These are phyloP conservation scores for Geopyxis carbonaria DNA, from an alignment of 495 filamentous ascomycete genomes.

Conservation along the genomic window DNA sequence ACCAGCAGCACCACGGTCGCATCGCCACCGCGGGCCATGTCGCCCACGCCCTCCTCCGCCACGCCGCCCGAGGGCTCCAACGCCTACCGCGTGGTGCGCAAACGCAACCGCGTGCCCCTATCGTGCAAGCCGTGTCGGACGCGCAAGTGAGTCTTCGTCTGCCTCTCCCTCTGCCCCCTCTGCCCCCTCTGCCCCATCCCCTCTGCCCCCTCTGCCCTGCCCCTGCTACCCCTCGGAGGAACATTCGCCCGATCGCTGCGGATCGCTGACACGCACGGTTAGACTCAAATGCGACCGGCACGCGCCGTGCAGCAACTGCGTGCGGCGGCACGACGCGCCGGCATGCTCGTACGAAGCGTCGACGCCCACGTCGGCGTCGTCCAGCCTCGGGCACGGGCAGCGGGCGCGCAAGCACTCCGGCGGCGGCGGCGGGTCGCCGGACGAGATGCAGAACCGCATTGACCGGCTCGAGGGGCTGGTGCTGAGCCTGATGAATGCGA, in stretches of 20 bases:
- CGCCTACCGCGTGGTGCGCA: slow-evolving; percentile 66
- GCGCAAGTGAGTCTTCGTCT: slow-evolving; percentile 57
- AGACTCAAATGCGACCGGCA: slow-evolving; percentile 88
- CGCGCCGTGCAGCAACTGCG: slow-evolving; percentile 88
- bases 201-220: too few species aligned
- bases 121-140: slow-evolving; percentile 88
- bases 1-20: background rate
- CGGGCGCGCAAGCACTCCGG: slow-evolving; percentile 59
- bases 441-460: slow-evolving; percentile 99
- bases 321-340: slow-evolving; percentile 65
- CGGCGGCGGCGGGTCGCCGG: slow-evolving; percentile 47
- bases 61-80: slow-evolving; percentile 24
- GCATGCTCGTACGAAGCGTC: slow-evolving; percentile 84
- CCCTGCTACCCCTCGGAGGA: background rate
- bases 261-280: slow-evolving; percentile 14
- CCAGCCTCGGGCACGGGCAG: slow-evolving; percentile 26
- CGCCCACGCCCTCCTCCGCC: slow-evolving; percentile 82
- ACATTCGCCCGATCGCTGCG: too few species aligned
- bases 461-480: slow-evolving; percentile 91
- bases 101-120: slow-evolving; percentile 84
- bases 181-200: too few species aligned
- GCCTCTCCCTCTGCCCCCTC: slow-evolving; percentile 6
- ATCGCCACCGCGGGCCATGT: slow-evolving; percentile 36
- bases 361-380: slow-evolving; percentile 9
- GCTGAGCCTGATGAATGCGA: slow-evolving; percentile 66